These are phyloP conservation scores for Xeromyces bisporus DNA, from an alignment of 495 filamentous ascomycete species.

Conservation along the genomic window DNA sequence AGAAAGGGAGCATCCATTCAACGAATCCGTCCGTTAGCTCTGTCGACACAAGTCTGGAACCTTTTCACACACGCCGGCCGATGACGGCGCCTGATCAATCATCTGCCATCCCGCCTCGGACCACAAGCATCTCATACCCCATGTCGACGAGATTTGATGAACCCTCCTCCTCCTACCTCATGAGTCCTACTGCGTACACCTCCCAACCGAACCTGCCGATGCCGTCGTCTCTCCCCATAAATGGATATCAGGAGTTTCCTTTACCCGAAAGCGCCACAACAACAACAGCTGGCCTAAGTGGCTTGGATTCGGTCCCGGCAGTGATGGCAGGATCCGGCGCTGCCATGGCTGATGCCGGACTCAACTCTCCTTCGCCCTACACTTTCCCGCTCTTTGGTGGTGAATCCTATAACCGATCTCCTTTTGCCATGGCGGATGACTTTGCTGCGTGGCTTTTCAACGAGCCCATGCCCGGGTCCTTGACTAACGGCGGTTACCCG, in stretches of 20 bases:
- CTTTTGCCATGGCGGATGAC: conserved; percentile 78
- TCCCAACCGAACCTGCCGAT: conserved; percentile 10
- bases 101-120: conserved; percentile 1
- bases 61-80: conserved; percentile 3
- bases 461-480: conserved; percentile 24
- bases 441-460: conserved; percentile 88
- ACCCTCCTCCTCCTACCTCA: conserved; percentile 5
- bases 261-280: conserved; percentile 8
- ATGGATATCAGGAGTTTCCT: conserved; percentile 16
- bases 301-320: conserved; percentile 18
- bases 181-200: conserved; percentile 9
- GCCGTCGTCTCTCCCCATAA: conserved; percentile 3
- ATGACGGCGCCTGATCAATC: conserved; percentile 1
- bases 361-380: conserved; percentile 52
- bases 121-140: conserved; percentile 10
- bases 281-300: conserved; percentile 5
- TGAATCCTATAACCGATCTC: conserved; percentile 68
- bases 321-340: conserved; percentile 17
- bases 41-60: conserved; percentile 5
- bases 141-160: conserved; percentile 15
- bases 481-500: conserved; percentile 17
- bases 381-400: conserved; percentile 72
- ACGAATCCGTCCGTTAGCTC: conserved; percentile 6
- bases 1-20: conserved; percentile 3
- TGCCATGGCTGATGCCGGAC: conserved; percentile 19